Evolutionary conservation across 2,329 filamentous ascomycete genomes (phyloP).

Genomic region (Coleophoma eucalyptorum): DNA sequence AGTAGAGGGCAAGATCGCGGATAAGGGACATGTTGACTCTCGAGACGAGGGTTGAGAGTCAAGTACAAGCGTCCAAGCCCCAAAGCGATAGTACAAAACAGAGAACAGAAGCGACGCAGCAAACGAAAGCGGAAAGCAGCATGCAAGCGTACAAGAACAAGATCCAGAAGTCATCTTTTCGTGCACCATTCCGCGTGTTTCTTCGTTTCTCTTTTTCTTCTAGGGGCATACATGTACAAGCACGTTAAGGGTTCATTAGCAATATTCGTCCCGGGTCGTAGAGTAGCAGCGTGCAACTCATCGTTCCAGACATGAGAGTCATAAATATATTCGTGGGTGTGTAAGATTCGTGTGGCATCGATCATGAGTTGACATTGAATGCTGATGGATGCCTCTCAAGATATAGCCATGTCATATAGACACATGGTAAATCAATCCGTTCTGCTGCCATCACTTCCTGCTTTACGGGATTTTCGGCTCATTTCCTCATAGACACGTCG

Average conservation of each 20-base stretch:
- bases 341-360: background rate
- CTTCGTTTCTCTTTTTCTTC: too few relatives aligned
- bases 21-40: too few relatives aligned
- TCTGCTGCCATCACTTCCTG: background rate
- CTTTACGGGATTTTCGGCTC: background rate
- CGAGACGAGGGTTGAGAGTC: too few relatives aligned
- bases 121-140: too few relatives aligned
- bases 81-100: too few relatives aligned
- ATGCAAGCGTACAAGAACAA: too few relatives aligned
- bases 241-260: background rate
- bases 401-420: background rate
- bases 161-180: too few relatives aligned
- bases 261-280: background rate
- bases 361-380: background rate
- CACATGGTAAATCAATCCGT: background rate
- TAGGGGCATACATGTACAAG: too few relatives aligned
- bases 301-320: background rate
- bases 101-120: too few relatives aligned
- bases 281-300: background rate
- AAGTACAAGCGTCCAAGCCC: too few relatives aligned
- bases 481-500: background rate
- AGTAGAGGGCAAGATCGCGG: too few relatives aligned
- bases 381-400: background rate
- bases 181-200: too few relatives aligned
- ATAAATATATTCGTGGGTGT: background rate